Evolutionary conservation across 169 alveolate species (phyloP).

Genomic region (Plasmodium berghei): DNA sequence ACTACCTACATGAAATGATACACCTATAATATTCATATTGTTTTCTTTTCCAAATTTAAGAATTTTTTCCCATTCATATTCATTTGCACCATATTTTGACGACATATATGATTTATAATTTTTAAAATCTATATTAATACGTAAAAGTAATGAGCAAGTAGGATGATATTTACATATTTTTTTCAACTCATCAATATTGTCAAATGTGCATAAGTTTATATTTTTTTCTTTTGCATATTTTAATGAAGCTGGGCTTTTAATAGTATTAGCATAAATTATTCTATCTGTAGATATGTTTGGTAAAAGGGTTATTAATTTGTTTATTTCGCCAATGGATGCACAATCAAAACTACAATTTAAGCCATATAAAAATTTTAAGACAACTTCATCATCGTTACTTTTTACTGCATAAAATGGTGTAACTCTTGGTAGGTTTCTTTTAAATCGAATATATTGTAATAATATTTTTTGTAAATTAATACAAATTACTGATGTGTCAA

Average conservation of each 20-base stretch:
- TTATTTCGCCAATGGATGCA: slow-evolving; percentile 69
- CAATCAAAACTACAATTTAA: slow-evolving; percentile 73
- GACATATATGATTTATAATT: slow-evolving; percentile 75
- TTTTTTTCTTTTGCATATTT: slow-evolving; percentile 55
- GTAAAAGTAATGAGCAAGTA: slow-evolving; percentile 47
- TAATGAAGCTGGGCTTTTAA: slow-evolving; percentile 43
- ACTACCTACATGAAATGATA: slow-evolving; percentile 76
- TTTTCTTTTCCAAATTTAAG: slow-evolving; percentile 27
- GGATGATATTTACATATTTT: slow-evolving; percentile 67
- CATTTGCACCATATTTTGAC: slow-evolving; percentile 68
- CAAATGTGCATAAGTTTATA: slow-evolving; percentile 71
- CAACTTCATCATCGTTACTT: slow-evolving; percentile 57
- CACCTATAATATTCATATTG: slow-evolving; percentile 40
- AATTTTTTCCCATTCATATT: slow-evolving; percentile 60
- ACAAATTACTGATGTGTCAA: slow-evolving; percentile 63
- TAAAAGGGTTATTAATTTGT: slow-evolving; percentile 2
- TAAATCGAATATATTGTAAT: slow-evolving; percentile 63
- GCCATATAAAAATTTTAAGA: slow-evolving; percentile 56
- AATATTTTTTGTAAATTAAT: slow-evolving; percentile 51
- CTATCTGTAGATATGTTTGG: slow-evolving; percentile 35
- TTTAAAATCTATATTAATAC: slow-evolving; percentile 69
- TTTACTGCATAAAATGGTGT: slow-evolving; percentile 70
- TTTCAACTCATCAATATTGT: slow-evolving; percentile 62
- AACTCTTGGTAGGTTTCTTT: slow-evolving; percentile 55
- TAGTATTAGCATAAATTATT: slow-evolving; percentile 70